Evolutionary conservation across 805 yeast species (phyloP).

Genomic region (Sugiyamaella lignohabitans): DNA sequence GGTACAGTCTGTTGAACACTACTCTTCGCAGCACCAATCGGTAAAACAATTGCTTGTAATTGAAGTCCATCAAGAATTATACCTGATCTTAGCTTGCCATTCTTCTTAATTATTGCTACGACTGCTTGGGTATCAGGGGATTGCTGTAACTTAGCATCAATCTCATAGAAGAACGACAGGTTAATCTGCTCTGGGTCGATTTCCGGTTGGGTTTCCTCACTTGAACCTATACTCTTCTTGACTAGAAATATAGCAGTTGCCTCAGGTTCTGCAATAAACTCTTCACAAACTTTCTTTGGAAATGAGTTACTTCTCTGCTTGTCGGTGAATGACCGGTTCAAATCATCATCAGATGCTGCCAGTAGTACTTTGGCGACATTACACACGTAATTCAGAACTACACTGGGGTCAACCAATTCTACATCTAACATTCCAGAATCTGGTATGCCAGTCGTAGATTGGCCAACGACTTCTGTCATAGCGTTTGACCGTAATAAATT

Average conservation of each 20-base stretch:
- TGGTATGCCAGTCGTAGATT: no score
- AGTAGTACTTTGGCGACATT: slow-evolving; percentile 15
- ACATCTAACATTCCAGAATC: no score
- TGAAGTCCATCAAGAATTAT: slow-evolving; percentile 23
- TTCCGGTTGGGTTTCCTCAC: no score
- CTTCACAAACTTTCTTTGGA: slow-evolving; percentile 5
- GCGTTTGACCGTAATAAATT: no score
- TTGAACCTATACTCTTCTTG: no score
- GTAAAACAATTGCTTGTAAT: slow-evolving; percentile 35
- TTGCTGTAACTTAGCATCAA: slow-evolving; percentile 15
- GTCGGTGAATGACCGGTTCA: slow-evolving; percentile 19
- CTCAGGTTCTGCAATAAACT: slow-evolving; percentile 21
- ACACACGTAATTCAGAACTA: slow-evolving; percentile 15
- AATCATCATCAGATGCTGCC: slow-evolving; percentile 20
- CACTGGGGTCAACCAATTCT: not conserved
- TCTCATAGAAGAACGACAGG: slow-evolving; percentile 8
- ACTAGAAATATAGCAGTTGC: slow-evolving; percentile 24
- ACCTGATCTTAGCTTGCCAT: slow-evolving; percentile 13
- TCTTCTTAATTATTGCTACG: slow-evolving; percentile 24
- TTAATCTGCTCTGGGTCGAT: no score
- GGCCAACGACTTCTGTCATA: no score
- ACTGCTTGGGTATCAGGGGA: slow-evolving; percentile 12
- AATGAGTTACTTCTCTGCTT: slow-evolving; percentile 3
- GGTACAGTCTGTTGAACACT: slow-evolving; percentile 13
- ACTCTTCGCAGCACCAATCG: slow-evolving; percentile 15